A percentile compares a stretch with the other conserved stretches of the same genome.
Evolutionary conservation across 352 stramenopile species (phyloP).

Genomic region (Pythium scleroteichum): DNA sequence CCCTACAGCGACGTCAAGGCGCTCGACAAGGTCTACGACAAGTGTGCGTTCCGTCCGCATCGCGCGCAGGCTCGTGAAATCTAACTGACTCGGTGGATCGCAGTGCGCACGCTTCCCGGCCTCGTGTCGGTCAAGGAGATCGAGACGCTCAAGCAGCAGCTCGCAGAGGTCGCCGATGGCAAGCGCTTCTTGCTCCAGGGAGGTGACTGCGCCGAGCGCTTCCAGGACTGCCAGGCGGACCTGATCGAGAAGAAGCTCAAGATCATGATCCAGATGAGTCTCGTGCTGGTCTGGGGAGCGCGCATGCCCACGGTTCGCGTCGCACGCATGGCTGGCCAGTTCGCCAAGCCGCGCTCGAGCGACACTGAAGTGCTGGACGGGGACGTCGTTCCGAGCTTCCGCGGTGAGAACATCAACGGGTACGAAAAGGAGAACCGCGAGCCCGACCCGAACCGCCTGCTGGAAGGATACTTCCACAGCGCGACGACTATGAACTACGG

Average conservation of each 20-base stretch:
- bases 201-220: slow-evolving; percentile 97
- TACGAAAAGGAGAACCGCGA: slow-evolving; percentile 92
- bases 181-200: slow-evolving; percentile 98
- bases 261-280: slow-evolving; percentile 97
- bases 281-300: slow-evolving; percentile 97
- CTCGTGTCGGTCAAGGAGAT: slow-evolving; percentile 98
- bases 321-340: slow-evolving; percentile 98
- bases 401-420: slow-evolving; percentile 98
- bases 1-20: slow-evolving; percentile 68
- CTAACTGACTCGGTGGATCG: slow-evolving; percentile 15
- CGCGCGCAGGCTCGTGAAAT: neutral
- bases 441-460: slow-evolving; percentile 93
- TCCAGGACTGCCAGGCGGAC: slow-evolving; percentile 90
- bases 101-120: slow-evolving; percentile 81
- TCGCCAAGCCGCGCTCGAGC: slow-evolving; percentile 96
- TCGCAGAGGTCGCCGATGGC: slow-evolving; percentile 93
- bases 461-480: slow-evolving; percentile 98
- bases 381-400: slow-evolving; percentile 95
- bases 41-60: slow-evolving; percentile 40
- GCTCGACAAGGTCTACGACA: slow-evolving; percentile 68
- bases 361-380: slow-evolving; percentile 94
- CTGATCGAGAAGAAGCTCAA: slow-evolving; percentile 92
- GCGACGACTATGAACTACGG: slow-evolving; percentile 98
- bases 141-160: slow-evolving; percentile 84
- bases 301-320: slow-evolving; percentile 97